A percentile compares a stretch with the other conserved stretches of the same genome.
Evolutionary conservation across 768 basidiomycete species (phyloP).

Genomic region (Pisolithus sp.): DNA sequence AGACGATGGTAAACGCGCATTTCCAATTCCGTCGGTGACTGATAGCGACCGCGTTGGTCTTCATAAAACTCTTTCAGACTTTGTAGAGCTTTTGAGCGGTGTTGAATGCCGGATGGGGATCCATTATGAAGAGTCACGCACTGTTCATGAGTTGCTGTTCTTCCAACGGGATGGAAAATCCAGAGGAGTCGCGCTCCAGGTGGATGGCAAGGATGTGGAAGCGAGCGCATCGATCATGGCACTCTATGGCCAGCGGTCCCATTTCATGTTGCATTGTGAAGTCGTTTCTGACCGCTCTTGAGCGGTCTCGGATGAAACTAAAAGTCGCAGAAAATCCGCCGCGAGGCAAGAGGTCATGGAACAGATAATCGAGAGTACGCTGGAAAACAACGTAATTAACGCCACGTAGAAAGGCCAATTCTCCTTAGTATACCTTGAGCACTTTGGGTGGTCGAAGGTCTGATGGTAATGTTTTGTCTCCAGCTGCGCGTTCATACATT

Average conservation of each 20-base stretch:
- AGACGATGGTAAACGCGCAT: constrained; percentile 95
- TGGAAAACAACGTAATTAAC: constrained; percentile 20
- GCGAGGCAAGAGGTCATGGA: constrained; percentile 68
- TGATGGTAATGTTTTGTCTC: constrained; percentile 85
- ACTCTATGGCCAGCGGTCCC: constrained; percentile 73
- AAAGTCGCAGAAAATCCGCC: constrained; percentile 67
- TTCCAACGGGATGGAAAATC: constrained; percentile 65
- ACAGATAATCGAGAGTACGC: constrained; percentile 90
- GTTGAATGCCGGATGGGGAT: not conserved
- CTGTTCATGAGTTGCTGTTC: constrained; percentile 90
- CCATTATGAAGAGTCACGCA: constrained; percentile 33
- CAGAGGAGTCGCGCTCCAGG: constrained; percentile 45
- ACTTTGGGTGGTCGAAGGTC: constrained; percentile 85
- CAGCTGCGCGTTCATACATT: constrained; percentile 90
- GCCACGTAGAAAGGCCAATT: constrained; percentile 1
- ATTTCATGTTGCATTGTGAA: constrained; percentile 89
- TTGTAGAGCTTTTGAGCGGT: constrained; percentile 64
- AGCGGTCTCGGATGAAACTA: constrained; percentile 88
- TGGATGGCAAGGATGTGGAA: constrained; percentile 88
- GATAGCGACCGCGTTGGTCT: constrained; percentile 62
- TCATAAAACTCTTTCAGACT: constrained; percentile 92
- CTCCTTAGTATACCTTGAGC: constrained; percentile 50
- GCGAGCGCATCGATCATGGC: constrained; percentile 88
- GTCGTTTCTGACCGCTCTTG: constrained; percentile 84
- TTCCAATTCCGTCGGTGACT: constrained; percentile 84